Evolutionary conservation across 192 early-diverging fungal genomes (phyloP).

Genomic region (Backusella circina): DNA sequence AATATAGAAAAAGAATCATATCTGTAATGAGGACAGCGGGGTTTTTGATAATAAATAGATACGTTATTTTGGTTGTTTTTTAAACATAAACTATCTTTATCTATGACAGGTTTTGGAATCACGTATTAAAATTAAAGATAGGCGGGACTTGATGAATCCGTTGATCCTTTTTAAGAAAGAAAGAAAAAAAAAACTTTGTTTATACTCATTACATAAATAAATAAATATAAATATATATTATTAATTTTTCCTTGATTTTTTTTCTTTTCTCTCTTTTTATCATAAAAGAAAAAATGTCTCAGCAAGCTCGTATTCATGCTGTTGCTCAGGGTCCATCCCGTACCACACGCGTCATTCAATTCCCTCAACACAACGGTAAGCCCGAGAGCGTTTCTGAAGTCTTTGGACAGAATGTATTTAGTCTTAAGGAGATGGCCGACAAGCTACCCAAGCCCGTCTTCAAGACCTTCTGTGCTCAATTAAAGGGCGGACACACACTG

Average conservation of each 20-base stretch:
- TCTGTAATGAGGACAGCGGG: not conserved
- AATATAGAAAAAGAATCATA: not conserved
- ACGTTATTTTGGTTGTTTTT: not conserved
- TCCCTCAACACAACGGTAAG: conserved; percentile 70
- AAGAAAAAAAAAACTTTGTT: not conserved
- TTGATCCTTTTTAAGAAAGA: not conserved
- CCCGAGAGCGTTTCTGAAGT: conserved; percentile 84
- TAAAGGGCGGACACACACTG: conserved; percentile 82
- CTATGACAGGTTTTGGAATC: not conserved
- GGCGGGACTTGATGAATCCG: not conserved
- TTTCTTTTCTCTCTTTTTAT: not conserved
- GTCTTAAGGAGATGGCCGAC: conserved; percentile 83
- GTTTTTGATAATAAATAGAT: not conserved
- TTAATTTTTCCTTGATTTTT: not conserved
- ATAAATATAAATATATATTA: not conserved
- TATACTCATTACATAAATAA: not conserved
- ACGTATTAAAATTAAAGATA: not conserved
- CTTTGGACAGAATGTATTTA: conserved; percentile 94
- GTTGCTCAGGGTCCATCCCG: conserved; percentile 54
- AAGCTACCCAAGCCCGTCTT: conserved; percentile 95
- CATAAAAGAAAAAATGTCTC: conserved; percentile 23
- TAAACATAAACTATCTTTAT: not conserved
- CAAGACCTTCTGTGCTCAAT: conserved; percentile 89
- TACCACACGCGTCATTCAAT: conserved; percentile 70
- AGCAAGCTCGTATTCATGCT: conserved; percentile 44